These are phyloP conservation scores for Lichtheimia ramosa DNA, from an alignment of 371 early-diverging fungal species.

Conservation along the genomic window DNA sequence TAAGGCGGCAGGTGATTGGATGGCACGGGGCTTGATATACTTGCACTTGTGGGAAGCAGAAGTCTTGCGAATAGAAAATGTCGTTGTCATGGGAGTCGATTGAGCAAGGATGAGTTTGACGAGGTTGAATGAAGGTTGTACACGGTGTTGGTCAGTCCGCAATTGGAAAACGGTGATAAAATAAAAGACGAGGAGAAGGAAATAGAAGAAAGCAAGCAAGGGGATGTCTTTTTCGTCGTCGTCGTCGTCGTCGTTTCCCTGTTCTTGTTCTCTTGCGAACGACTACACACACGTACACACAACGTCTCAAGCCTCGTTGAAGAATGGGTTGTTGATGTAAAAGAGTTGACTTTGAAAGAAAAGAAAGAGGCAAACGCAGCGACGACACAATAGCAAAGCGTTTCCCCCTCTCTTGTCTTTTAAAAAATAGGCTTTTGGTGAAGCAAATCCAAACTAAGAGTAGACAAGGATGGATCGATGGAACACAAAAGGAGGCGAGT, in stretches of 20 bases:
- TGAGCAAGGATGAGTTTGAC: neutral
- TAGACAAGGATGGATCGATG: no score
- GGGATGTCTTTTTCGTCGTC: neutral
- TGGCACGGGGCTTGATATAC: constrained; percentile 14
- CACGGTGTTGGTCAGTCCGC: neutral
- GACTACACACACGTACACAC: constrained; percentile 7
- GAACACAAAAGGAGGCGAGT: no score
- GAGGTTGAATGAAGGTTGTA: neutral
- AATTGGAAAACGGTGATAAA: neutral
- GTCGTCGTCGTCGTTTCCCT: neutral
- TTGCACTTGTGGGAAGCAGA: constrained; percentile 1
- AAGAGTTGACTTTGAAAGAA: neutral
- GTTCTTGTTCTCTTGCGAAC: constrained; percentile 13
- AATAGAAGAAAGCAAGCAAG: neutral
- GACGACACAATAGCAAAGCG: no score
- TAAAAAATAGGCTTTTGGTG: neutral
- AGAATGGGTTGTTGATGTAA: no score
- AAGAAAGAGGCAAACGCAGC: no score
- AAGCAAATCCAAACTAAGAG: neutral
- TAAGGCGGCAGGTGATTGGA: constrained; percentile 9
- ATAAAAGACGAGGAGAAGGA: neutral
- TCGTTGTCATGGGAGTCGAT: constrained; percentile 16
- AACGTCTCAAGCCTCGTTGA: neutral
- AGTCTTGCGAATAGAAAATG: constrained; percentile 12
- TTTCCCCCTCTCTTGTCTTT: neutral